Conservation (phyloP, 805 yeast species). For the Starmerella cellae region DNA sequence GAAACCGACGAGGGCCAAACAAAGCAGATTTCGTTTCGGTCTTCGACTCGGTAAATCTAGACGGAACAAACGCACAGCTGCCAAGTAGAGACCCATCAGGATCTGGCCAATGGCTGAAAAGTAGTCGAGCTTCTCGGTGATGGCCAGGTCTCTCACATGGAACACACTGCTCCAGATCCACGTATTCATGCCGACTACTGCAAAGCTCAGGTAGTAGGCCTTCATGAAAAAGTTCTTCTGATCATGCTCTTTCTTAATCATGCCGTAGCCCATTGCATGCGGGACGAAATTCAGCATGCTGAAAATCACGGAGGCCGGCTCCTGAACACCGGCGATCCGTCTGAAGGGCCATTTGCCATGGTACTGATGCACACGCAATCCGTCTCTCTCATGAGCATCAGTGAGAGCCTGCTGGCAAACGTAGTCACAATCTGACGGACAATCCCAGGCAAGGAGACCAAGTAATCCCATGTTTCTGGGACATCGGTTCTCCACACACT, state of each 20-base stretch:
- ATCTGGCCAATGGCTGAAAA: conserved; percentile 89
- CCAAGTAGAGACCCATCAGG: conserved; percentile 60
- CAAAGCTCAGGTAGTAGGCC: conserved; percentile 35
- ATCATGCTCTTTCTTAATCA: conserved; percentile 23
- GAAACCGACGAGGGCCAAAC: conserved; percentile 29
- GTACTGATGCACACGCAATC: conserved; percentile 60
- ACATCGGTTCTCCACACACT: conserved; percentile 30
- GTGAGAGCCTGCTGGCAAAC: conserved; percentile 78
- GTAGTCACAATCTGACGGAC: conserved; percentile 76
- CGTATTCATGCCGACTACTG: conserved; percentile 62
- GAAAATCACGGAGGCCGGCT: conserved; percentile 64
- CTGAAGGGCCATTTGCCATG: conserved; percentile 97
- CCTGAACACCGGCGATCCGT: conserved; percentile 71
- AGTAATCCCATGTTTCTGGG: conserved; percentile 30
- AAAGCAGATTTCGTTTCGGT: conserved; percentile 28
- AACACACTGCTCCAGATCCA: conserved; percentile 81
- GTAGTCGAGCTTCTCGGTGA: conserved; percentile 80
- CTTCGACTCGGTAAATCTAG: conserved; percentile 34
- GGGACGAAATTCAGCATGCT: conserved; percentile 60
- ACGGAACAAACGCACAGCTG: conserved; percentile 46
- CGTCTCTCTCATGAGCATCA: conserved; percentile 32
- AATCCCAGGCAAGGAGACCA: conserved; percentile 52
- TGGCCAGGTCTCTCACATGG: conserved; percentile 67
- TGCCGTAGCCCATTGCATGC: conserved; percentile 38
- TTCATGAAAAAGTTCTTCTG: conserved; percentile 20